phyloP scores from a whole-genome alignment of 2,329 filamentous ascomycete genomes.

The Pyrenochaeta sp. region DNA sequence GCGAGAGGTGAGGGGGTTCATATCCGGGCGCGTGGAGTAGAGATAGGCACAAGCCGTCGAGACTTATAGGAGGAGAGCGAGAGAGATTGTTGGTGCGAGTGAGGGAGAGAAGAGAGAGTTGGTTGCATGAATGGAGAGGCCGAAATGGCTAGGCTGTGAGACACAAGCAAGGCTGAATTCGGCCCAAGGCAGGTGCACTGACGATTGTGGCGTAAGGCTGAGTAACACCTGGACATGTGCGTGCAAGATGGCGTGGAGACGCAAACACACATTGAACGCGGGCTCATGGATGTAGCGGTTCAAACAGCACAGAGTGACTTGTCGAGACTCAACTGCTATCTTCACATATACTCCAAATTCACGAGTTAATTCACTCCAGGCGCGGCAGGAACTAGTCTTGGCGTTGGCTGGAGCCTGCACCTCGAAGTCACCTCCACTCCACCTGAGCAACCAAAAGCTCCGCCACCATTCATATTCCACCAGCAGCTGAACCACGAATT shows the following conservation, averaged over 20 bases:
- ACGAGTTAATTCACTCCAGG: too few species aligned
- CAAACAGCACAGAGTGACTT: too few species aligned
- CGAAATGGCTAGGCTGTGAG: constrained; percentile 28
- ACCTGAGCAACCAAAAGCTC: too few species aligned
- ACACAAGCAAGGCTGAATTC: constrained; percentile 22
- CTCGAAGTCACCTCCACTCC: constrained; percentile 7
- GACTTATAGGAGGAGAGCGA: constrained; percentile 14
- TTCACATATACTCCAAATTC: too few species aligned
- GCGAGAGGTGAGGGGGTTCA: constrained; percentile 41
- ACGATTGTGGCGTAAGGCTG: constrained; percentile 31
- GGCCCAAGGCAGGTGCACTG: constrained; percentile 20
- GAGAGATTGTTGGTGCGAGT: too few species aligned
- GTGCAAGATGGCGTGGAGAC: too few species aligned
- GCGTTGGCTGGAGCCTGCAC: constrained; percentile 22
- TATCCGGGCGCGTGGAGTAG: constrained; percentile 39
- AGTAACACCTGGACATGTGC: too few species aligned
- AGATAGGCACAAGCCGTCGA: constrained; percentile 30
- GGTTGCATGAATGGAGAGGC: constrained; percentile 26
- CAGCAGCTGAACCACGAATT: constrained; percentile 8
- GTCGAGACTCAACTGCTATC: too few species aligned
- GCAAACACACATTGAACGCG: too few species aligned
- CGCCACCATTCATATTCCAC: constrained; percentile 7
- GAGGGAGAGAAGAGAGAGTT: constrained; percentile 18
- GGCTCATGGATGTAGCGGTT: too few species aligned
- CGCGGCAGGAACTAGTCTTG: constrained; percentile 15